Base-by-base conservation (phyloP, 371 early-diverging fungal species). In the Parasitella parasitica region DNA sequence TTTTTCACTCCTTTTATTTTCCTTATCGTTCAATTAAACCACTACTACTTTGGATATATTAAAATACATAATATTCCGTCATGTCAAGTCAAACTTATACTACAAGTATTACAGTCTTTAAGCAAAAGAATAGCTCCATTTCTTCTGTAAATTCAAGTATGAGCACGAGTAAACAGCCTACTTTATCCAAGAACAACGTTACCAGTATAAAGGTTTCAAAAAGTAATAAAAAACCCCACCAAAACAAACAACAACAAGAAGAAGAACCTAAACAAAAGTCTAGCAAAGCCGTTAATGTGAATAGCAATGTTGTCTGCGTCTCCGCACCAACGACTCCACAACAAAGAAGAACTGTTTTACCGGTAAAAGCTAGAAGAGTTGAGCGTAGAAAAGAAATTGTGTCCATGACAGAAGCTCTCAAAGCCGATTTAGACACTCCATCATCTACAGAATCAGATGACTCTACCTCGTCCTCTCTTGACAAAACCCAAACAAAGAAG, bases 281-380 rank as follows among this genome's bases (percentile, higher is more conserved):
- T 41, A 41, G 16, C 6, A 41, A 41, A 41, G 9, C 18, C 39
- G 0, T 18, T 16, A 4, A 4, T 20, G 20, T 18, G 6, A 41
- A 41, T 20, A 41, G 20, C 9, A 41, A 41, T 41, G 41, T 8
- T 16, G 18, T 9, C 20, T 41, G 41, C 16, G 50, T 48, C 4
- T 63, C 69, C 38, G 64, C 69, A 20, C 68, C 68, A 7, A 63
- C 54, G 0, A 67, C 68, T 6, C 68, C 68, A 9, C 63, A 63
- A 22, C 57, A 51, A 27, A 57, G 67, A 48, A 49, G 55, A 20
- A 67, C 63, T 13, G 54, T 66, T 5, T 43, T 66, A 36, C 63
- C 68, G 6, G 63, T 58, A 0, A 67, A 67, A 39, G 55, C 58
- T 11, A 62, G 63, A 54, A 41, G 69, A 46, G 56, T 52, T 6